Conservation (phyloP, 2,329 filamentous ascomycete species). For the Neonectria coccinea region DNA sequence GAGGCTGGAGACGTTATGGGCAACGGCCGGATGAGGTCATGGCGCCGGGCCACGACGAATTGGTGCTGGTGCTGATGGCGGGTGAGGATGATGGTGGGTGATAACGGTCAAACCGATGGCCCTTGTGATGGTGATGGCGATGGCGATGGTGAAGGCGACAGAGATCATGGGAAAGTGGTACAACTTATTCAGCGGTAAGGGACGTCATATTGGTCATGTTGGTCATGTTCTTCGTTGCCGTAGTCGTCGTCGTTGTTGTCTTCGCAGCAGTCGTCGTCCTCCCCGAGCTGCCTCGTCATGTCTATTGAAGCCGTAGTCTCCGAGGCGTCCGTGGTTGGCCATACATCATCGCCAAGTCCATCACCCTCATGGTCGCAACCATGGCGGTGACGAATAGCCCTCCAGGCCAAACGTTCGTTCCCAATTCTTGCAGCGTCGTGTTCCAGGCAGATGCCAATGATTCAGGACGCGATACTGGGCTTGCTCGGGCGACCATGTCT, state of each 20-base stretch:
- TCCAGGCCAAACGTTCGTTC: constrained; percentile 10
- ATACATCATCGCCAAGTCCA: background rate
- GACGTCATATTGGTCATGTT: background rate
- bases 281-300: background rate
- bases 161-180: constrained; percentile 18
- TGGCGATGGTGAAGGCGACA: constrained; percentile 18
- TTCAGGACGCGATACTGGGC: background rate
- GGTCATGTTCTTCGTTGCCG: background rate
- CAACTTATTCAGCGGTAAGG: background rate
- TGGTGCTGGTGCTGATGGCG: constrained; percentile 11
- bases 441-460: constrained; percentile 24
- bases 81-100: constrained; percentile 21
- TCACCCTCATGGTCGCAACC: constrained; percentile 8
- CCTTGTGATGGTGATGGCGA: constrained; percentile 18
- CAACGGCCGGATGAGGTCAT: constrained; percentile 37
- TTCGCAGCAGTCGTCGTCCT: no score
- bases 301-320: background rate
- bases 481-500: constrained; percentile 6
- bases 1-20: constrained; percentile 35
- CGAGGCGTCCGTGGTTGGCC: background rate
- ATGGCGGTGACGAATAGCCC: constrained; percentile 13
- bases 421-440: constrained; percentile 11
- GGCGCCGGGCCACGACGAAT: constrained; percentile 1
- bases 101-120: constrained; percentile 28
- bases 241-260: background rate